phyloP scores from a whole-genome alignment of 148 eudicot species.

The Cornus florida region DNA sequence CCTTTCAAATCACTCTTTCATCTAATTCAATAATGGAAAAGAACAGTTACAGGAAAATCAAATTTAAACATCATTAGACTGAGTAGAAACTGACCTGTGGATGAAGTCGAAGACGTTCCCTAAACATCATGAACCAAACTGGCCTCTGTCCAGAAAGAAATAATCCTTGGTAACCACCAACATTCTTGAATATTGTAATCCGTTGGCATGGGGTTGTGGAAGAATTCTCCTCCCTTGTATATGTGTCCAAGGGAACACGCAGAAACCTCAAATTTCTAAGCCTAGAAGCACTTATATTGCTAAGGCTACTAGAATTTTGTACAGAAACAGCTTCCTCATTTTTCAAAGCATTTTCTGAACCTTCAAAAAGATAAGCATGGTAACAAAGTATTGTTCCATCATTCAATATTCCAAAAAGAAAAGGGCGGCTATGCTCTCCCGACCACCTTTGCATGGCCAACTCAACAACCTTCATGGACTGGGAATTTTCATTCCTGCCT shows the following conservation, averaged over 20 bases:
- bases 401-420: slow-evolving; percentile 72
- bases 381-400: slow-evolving; percentile 93
- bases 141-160: slow-evolving; percentile 87
- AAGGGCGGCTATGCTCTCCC: slow-evolving; percentile 76
- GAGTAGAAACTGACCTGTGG: slow-evolving; percentile 70
- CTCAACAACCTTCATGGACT: slow-evolving; percentile 70
- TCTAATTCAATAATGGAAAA: background rate
- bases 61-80: background rate
- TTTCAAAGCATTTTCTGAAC: slow-evolving; percentile 61
- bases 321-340: slow-evolving; percentile 45
- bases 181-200: slow-evolving; percentile 73
- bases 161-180: slow-evolving; percentile 81
- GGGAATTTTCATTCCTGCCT: slow-evolving; percentile 65
- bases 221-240: slow-evolving; percentile 71
- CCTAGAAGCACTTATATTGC: slow-evolving; percentile 66
- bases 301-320: slow-evolving; percentile 33
- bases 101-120: slow-evolving; percentile 92
- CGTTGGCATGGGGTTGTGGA: slow-evolving; percentile 51
- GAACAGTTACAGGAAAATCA: background rate
- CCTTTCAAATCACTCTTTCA: background rate
- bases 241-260: slow-evolving; percentile 74
- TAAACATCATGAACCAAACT: slow-evolving; percentile 89
- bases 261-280: slow-evolving; percentile 82
- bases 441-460: slow-evolving; percentile 89
- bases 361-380: slow-evolving; percentile 84